Conservation (phyloP, 2,329 filamentous ascomycete species). For the Aureobasidium pullulans region DNA sequence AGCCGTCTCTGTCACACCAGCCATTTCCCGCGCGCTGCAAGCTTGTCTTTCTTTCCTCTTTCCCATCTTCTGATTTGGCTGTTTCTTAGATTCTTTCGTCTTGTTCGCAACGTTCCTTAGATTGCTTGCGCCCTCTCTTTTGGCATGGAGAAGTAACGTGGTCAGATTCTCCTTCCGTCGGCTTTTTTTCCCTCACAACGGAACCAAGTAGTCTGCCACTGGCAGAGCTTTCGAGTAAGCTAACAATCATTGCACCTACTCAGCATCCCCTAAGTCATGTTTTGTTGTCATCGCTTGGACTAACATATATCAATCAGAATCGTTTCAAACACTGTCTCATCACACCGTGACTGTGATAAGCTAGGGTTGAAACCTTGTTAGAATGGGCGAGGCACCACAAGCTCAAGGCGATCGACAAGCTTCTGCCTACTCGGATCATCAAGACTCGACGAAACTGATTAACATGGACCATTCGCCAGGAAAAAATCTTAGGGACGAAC, state of each 20-base stretch:
- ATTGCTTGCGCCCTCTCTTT: not conserved
- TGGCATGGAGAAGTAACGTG: not conserved
- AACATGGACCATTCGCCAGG: not conserved
- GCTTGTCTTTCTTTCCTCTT: not conserved
- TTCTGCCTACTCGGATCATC: not conserved
- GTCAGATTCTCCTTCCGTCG: not conserved
- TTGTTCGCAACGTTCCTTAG: not conserved
- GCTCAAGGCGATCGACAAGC: not conserved
- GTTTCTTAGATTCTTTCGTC: not conserved
- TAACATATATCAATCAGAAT: not conserved
- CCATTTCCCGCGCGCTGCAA: not conserved
- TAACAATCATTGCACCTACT: not conserved
- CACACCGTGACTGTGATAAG: not conserved
- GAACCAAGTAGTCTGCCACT: not conserved
- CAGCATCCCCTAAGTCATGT: not conserved
- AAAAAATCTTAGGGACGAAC: not conserved
- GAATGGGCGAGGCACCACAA: not conserved
- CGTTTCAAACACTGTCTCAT: not conserved
- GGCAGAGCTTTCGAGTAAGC: not conserved
- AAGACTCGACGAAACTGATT: not conserved
- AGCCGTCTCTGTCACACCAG: slow-evolving; percentile 1
- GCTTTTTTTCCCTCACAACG: not conserved
- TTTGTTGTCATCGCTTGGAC: not conserved
- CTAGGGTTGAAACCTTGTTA: not conserved
- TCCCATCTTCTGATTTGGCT: not conserved